Evolutionary conservation across 768 basidiomycete species (phyloP).

Genomic region (Auricularia sp.): DNA sequence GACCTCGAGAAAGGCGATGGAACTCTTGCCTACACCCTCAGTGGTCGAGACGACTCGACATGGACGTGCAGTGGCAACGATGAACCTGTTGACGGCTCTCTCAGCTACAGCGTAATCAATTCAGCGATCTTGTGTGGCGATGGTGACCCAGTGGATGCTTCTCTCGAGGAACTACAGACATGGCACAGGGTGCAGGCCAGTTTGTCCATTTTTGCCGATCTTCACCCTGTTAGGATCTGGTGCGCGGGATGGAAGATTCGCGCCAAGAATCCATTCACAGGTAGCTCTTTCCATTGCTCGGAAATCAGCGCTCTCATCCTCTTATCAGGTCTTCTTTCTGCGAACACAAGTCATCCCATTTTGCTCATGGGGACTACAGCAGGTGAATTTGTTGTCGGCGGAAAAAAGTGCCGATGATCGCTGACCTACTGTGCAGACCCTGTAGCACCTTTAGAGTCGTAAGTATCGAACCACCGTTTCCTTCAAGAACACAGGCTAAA

Average conservation of each 20-base stretch:
- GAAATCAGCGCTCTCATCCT: not conserved
- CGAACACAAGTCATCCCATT: too few species aligned
- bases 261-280: slow-evolving; percentile 10
- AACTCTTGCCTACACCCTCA: not conserved
- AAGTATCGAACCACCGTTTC: too few species aligned
- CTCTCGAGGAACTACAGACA: slow-evolving; percentile 5
- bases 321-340: too few species aligned
- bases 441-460: too few species aligned
- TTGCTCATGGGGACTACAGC: not conserved
- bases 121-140: slow-evolving; percentile 10
- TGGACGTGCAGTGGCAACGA: not conserved
- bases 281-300: not conserved
- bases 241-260: slow-evolving; percentile 10
- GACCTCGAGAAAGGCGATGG: slow-evolving; percentile 15
- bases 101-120: not conserved
- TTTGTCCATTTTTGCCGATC: slow-evolving; percentile 10
- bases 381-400: not conserved
- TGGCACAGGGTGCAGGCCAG: not conserved
- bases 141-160: slow-evolving; percentile 8
- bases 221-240: not conserved
- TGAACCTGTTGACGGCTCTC: not conserved
- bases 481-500: too few species aligned
- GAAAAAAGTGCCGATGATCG: too few species aligned
- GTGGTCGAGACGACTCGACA: not conserved
- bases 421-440: too few species aligned